A percentile compares a stretch with the other conserved stretches of the same genome.
phyloP scores from a whole-genome alignment of 441 rosid genomes.

The Erysimum pusillum region DNA sequence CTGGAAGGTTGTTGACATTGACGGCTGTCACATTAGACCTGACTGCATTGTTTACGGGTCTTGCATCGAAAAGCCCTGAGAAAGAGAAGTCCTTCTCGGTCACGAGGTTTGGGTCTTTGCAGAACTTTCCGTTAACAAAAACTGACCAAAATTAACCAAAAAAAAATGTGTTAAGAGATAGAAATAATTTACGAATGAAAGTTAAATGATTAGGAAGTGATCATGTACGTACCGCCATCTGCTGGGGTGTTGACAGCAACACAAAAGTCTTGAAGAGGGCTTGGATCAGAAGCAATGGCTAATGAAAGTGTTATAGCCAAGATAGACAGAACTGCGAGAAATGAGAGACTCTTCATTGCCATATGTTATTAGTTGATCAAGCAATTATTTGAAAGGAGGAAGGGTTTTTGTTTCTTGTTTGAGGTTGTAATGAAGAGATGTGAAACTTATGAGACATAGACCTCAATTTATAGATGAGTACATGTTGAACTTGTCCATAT shows the following conservation, averaged over 20 bases:
- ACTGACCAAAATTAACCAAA: constrained; percentile 39
- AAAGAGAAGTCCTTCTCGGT: constrained; percentile 45
- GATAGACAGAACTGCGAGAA: constrained; percentile 7
- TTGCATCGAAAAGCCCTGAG: constrained; percentile 25
- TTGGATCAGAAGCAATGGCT: constrained; percentile 49
- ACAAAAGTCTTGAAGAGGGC: constrained; percentile 58
- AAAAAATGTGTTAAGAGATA: neutral
- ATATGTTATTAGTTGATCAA: neutral
- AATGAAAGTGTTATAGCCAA: constrained; percentile 24
- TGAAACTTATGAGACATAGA: neutral
- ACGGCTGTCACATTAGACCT: constrained; percentile 45
- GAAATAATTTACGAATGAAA: neutral
- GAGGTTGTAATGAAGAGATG: neutral
- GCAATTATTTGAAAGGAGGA: neutral
- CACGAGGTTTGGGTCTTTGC: constrained; percentile 54
- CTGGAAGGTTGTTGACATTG: constrained; percentile 40
- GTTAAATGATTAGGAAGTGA: neutral
- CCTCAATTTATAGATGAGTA: constrained; percentile 10
- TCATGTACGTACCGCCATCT: constrained; percentile 36
- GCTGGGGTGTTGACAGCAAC: constrained; percentile 43
- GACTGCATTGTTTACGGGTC: too few relatives aligned
- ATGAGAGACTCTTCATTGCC: constrained; percentile 22
- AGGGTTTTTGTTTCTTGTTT: neutral
- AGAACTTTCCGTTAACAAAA: constrained; percentile 48
- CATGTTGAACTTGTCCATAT: neutral